A percentile compares a stretch with the other conserved stretches of the same genome.
phyloP scores from a whole-genome alignment of 2,329 filamentous ascomycete genomes.

The Fusarium palustre region DNA sequence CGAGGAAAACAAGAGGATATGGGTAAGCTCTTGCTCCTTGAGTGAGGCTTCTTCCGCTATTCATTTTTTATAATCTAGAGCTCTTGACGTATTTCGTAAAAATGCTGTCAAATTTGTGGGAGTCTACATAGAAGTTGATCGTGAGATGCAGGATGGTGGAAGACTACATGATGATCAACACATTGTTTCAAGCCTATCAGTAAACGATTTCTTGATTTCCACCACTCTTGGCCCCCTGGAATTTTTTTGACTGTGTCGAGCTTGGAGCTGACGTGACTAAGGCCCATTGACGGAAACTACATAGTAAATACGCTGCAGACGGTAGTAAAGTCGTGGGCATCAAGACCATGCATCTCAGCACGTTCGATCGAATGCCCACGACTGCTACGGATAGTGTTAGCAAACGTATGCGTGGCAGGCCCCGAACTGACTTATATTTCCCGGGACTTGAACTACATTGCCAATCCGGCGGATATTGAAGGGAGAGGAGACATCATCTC shows the following conservation, averaged over 20 bases:
- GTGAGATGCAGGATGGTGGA: constrained; percentile 23
- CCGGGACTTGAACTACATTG: fast-evolving
- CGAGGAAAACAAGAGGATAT: too few species aligned
- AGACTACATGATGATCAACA: constrained; percentile 12
- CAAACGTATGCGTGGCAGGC: not conserved
- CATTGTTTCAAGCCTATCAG: not conserved
- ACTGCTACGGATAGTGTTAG: not conserved
- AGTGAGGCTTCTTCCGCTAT: too few species aligned
- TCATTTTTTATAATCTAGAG: too few species aligned
- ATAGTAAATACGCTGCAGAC: not conserved
- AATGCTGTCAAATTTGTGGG: constrained; percentile 15
- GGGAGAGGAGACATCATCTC: fast-evolving
- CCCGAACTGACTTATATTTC: not conserved
- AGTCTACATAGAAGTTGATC: constrained; percentile 26
- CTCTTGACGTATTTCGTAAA: constrained; percentile 13
- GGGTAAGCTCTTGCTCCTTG: too few species aligned
- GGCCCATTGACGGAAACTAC: not conserved
- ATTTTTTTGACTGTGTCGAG: constrained; percentile 11
- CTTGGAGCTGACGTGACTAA: not conserved
- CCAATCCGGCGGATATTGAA: too few species aligned
- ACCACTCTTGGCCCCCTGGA: constrained; percentile 18
- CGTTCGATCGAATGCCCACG: not conserved
- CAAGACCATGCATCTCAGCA: not conserved
- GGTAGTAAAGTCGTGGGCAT: constrained; percentile 9
- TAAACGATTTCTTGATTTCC: constrained; percentile 14